Conservation (phyloP, 768 basidiomycete genomes). For the Pulveroboletus ravenelii region DNA sequence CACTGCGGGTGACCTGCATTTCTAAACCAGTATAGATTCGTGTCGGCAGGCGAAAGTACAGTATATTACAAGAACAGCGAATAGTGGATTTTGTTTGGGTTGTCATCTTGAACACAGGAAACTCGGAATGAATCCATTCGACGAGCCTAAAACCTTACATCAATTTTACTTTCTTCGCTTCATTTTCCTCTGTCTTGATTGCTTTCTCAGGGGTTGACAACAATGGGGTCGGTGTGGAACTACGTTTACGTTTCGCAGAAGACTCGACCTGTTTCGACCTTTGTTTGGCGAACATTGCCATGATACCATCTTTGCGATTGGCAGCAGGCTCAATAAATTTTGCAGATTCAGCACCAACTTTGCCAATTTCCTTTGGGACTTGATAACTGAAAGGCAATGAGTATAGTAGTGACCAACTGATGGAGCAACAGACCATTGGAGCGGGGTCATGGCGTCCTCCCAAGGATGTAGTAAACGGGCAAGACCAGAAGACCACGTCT, state of each 20-base stretch:
- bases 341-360: slow-evolving; percentile 78
- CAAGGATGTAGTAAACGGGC: slow-evolving; percentile 58
- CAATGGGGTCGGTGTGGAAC: slow-evolving; percentile 11
- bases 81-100: slow-evolving; percentile 1
- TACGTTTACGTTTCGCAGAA: slow-evolving; percentile 28
- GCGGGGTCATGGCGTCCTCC: slow-evolving; percentile 40
- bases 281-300: slow-evolving; percentile 76
- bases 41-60: background rate
- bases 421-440: slow-evolving; percentile 59
- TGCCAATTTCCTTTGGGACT: slow-evolving; percentile 88
- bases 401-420: background rate
- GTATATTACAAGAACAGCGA: slow-evolving; percentile 8
- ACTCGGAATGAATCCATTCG: background rate
- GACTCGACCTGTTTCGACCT: slow-evolving; percentile 21
- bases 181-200: slow-evolving; percentile 10
- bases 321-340: slow-evolving; percentile 79
- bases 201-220: background rate
- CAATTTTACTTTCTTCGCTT: slow-evolving; percentile 22
- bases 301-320: slow-evolving; percentile 79
- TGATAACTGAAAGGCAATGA: slow-evolving; percentile 55
- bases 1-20: background rate
- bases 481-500: slow-evolving; percentile 59
- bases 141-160: background rate
- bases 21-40: background rate
- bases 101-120: background rate